Percentiles rank a stretch among this genome's conserved stretches.
phyloP scores from a whole-genome alignment of 768 basidiomycete species.

The Calvatia gigantea region DNA sequence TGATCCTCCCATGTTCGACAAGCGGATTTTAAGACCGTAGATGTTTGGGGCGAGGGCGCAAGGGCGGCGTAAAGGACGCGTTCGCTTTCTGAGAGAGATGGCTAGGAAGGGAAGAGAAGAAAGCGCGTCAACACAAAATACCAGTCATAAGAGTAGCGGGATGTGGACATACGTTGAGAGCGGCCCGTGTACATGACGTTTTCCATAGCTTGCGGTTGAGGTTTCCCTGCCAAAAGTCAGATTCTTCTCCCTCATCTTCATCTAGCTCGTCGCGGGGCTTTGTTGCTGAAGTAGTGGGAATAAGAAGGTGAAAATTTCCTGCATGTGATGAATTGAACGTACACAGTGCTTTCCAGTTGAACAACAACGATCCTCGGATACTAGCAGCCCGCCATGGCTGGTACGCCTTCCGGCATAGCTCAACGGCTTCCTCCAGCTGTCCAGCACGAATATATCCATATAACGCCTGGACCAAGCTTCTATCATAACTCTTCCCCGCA shows the following conservation, averaged over 20 bases:
- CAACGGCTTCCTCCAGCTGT: constrained; percentile 79
- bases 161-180: constrained; percentile 57
- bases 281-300: constrained; percentile 31
- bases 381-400: constrained; percentile 93
- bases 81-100: constrained; percentile 63
- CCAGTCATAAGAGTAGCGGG: background rate
- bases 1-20: constrained; percentile 95
- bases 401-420: constrained; percentile 75
- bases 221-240: constrained; percentile 71
- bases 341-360: constrained; percentile 75
- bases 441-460: constrained; percentile 85
- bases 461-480: constrained; percentile 68
- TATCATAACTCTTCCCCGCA: constrained; percentile 87
- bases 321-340: constrained; percentile 19
- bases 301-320: background rate
- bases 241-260: constrained; percentile 46
- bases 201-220: constrained; percentile 83
- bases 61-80: constrained; percentile 88
- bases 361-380: constrained; percentile 78
- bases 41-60: constrained; percentile 66
- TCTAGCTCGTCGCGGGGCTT: constrained; percentile 41
- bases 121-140: background rate
- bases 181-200: constrained; percentile 73
- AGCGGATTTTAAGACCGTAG: constrained; percentile 60
- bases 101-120: constrained; percentile 33